Base-by-base conservation (phyloP, 805 yeast species). In the Saccharomyces cerevisiae region DNA sequence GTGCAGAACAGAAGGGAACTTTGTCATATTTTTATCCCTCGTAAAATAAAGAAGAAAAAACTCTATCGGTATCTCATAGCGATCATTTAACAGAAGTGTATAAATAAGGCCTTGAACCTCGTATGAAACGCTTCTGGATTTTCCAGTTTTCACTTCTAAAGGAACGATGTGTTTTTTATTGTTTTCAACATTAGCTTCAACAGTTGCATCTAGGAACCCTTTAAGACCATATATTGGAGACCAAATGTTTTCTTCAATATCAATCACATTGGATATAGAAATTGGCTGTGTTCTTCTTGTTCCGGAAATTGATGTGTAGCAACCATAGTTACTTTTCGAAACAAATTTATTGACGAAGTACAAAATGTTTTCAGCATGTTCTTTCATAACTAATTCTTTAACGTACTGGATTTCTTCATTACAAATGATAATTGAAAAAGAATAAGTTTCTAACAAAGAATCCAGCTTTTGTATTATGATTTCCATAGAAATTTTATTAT, bases 161-260 rank as follows among this genome's bases (percentile, higher is more conserved):
- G 97, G 98, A 0, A 83, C 78, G 11, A 89, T 76, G n/a, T 79
- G 79, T 1, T 60, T 58, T 13, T 67, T 63, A 4, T 74, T 74
- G 24, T 36, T 36, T 47, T 72, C 72, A 8, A 78, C 65, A 27
- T 72, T 68, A 0, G 87, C 85, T 59, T 85, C 86, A 1, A 89
- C 77, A 0, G 96, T 89, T 2, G 85, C 96, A 72, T 94, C 99
- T 17, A 91, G 82, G 61, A 85, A 81, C 0, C 99, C 99, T 60
- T 89, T 81, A 8, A 94, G 70, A 0, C 99, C 99, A 72, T 79
- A 90, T 65, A 81, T 78, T 0, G 97, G 96, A 0, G 97, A 89
- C 89, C 96, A 84, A 13, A 94, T 84, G 61, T 84, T 87, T 63
- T 94, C 97, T 69, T 94, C 99, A 9, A 89, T 81, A 63, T 88